Conservation (phyloP, 2,329 filamentous ascomycete genomes). For the Xylariaceae sp. region DNA sequence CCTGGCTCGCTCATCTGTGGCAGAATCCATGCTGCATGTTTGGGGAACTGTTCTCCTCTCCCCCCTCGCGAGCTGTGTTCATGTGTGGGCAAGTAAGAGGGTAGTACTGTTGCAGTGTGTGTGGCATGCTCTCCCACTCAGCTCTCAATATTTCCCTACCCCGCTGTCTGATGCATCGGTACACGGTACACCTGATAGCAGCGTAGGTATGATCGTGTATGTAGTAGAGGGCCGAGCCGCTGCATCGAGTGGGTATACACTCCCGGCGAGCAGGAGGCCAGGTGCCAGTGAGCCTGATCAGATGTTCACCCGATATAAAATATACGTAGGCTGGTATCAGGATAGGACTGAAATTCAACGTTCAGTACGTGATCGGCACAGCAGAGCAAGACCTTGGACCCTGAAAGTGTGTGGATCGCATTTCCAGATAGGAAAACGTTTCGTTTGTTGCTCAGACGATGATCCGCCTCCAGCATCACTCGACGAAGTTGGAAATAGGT, state of each 20-base stretch:
- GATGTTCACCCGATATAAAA: too few species aligned
- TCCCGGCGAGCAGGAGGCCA: neutral
- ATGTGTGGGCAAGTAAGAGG: neutral
- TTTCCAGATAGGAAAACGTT: constrained; percentile 10
- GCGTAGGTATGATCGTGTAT: neutral
- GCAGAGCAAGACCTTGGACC: constrained; percentile 2
- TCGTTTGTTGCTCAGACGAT: neutral
- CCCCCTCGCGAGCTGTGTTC: too few species aligned
- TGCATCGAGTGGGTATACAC: constrained; percentile 2
- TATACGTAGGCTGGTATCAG: too few species aligned
- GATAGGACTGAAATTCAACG: too few species aligned
- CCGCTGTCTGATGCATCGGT: constrained; percentile 2
- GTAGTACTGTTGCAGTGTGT: constrained; percentile 11
- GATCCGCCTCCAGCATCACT: too few species aligned
- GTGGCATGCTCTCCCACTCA: constrained; percentile 3
- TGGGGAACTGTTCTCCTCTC: neutral
- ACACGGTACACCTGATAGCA: neutral
- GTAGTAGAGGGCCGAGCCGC: neutral
- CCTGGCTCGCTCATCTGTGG: too few species aligned
- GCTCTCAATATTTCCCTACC: constrained; percentile 1
- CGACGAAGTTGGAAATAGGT: neutral
- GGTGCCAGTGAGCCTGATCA: constrained; percentile 3
- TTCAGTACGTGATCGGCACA: too few species aligned
- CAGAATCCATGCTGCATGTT: too few species aligned
- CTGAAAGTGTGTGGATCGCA: constrained; percentile 1